Evolutionary conservation across 371 early-diverging fungal species (phyloP), one percentile per base, ranked within the genome.

Genomic region (Apophysomyces trapeziformis): DNA sequence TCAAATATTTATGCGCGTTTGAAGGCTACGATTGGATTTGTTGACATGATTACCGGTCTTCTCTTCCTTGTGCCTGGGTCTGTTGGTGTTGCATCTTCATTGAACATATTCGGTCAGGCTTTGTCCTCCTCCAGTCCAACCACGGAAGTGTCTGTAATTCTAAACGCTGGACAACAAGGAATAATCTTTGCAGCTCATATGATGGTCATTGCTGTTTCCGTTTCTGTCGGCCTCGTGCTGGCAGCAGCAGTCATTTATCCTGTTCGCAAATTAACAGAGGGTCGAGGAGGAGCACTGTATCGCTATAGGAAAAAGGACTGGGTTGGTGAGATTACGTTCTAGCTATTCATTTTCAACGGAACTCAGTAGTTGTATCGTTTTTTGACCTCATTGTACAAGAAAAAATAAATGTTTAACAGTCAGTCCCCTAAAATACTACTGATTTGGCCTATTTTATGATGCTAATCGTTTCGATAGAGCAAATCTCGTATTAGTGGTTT

Each of bases 121-220:
- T 13, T 70, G 21, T 57, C 69, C 0, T 67, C 73, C 0, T 59
- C 63, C 1, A 65, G 54, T 8, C 63, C 70, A 58, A 64, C 71
- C 57, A 68, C 68, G 8, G 76, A 76, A 54, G 63, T 71, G 14
- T 73, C 67, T 1, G 65, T 76, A 14, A 71, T 73, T 45, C n/a
- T 73, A 7, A 72, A 76, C 60, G 73, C 73, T 8, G 73, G 76
- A 5, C 73, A 73, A 16, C 76, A 76, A 54, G 76, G 76, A 5
- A 62, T 71, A 14, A 61, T 73, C 5, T 76, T 76, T 60, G 73
- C 76, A 13, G 71, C 73, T 1, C 76, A 76, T 60, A 76, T 76
- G 69, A 66, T 76, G 76, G 67, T 76, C n/a, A 76, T 76, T 46
- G 68, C 76, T 14, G 76, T 72, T 7, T 70, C 76, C 16, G 71